phyloP scores from a whole-genome alignment of 345 rosid species.

The Clausena lansium region DNA sequence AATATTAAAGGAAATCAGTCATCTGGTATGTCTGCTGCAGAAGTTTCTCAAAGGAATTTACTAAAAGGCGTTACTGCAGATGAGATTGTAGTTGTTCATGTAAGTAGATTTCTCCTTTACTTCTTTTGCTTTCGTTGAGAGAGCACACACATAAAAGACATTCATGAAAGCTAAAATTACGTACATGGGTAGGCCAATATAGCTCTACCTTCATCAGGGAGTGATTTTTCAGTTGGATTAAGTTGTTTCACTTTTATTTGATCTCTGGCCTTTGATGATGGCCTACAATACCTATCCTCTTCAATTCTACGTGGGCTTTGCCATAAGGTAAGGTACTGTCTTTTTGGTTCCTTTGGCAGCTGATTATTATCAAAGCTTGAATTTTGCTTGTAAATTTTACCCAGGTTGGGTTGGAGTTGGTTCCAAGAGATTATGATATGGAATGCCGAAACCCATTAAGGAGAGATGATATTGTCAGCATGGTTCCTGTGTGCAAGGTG shows the following conservation, averaged over 20 bases:
- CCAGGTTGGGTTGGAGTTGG: conserved; percentile 67
- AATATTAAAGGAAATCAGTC: conserved; percentile 23
- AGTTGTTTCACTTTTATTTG: not conserved
- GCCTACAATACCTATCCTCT: not conserved
- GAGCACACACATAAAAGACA: not conserved
- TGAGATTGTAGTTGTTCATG: conserved; percentile 62
- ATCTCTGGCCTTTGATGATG: not conserved
- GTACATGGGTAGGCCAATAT: not conserved
- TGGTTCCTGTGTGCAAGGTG: conserved; percentile 69
- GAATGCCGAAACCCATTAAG: conserved; percentile 49
- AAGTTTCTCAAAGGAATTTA: conserved; percentile 42
- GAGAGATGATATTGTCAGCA: conserved; percentile 47
- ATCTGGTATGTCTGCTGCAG: conserved; percentile 30
- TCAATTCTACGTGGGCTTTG: conserved; percentile 66
- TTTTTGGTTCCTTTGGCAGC: conserved; percentile 13
- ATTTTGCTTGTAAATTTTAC: conserved; percentile 6
- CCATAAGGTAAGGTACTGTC: conserved; percentile 55
- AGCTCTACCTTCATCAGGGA: too few relatives aligned
- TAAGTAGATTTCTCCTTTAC: conserved; percentile 30
- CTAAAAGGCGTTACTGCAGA: conserved; percentile 75
- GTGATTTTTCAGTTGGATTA: too few relatives aligned
- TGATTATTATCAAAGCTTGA: not conserved
- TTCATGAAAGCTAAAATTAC: not conserved
- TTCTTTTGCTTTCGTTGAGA: not conserved
- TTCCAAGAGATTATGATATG: conserved; percentile 65